These are phyloP conservation scores for Tricholoma sp. DNA, from an alignment of 768 basidiomycete genomes.

Conservation along the genomic window DNA sequence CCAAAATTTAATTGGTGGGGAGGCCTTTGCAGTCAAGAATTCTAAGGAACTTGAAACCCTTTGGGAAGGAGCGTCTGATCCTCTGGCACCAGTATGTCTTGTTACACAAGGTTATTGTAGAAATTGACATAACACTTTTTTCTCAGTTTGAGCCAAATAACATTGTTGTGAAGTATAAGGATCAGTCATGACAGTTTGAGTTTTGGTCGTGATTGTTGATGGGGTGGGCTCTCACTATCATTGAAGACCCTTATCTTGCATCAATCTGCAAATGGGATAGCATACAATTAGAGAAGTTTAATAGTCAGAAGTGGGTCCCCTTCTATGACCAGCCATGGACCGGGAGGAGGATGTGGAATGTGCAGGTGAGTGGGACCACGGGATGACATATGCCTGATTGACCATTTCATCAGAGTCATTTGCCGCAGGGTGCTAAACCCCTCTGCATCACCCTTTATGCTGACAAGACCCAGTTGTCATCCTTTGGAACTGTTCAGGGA, in stretches of 20 bases:
- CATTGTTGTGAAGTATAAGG: not conserved
- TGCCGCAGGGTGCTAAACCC: constrained; percentile 20
- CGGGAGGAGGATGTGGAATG: not conserved
- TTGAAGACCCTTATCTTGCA: not conserved
- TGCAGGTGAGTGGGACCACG: constrained; percentile 1
- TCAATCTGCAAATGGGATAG: not conserved
- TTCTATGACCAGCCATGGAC: constrained; percentile 2
- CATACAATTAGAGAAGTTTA: not conserved
- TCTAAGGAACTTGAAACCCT: not conserved
- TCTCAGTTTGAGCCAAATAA: not conserved
- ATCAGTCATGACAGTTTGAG: not conserved
- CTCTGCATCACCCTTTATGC: constrained; percentile 30
- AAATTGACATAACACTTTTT: no score
- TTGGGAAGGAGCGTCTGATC: not conserved
- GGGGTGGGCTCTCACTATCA: not conserved
- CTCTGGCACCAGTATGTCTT: not conserved
- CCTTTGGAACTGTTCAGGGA: constrained; percentile 29
- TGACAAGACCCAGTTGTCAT: constrained; percentile 32
- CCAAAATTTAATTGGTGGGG: not conserved
- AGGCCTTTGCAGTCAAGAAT: not conserved
- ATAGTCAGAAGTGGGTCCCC: constrained; percentile 2
- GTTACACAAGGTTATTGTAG: not conserved
- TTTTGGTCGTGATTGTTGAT: not conserved
- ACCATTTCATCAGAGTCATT: constrained; percentile 1
- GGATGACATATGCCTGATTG: not conserved